Evolutionary conservation across 2,329 filamentous ascomycete genomes (phyloP).

Genomic region (Atkinsonella texensis): DNA sequence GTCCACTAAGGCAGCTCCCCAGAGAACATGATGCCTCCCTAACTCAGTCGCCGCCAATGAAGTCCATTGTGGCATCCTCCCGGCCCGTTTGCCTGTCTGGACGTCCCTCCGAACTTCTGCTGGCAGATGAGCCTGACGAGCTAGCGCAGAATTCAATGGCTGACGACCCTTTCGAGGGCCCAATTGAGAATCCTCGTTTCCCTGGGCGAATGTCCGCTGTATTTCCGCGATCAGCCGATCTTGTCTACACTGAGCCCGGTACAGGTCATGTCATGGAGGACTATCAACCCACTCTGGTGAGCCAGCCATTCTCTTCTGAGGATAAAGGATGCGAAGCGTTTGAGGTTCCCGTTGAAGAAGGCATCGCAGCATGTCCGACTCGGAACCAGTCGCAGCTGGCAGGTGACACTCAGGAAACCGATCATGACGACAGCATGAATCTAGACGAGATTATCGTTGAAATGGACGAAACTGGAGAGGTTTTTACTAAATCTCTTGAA

Average conservation of each 20-base stretch:
- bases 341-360: background rate
- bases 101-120: conserved; percentile 25
- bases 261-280: background rate
- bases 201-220: conserved; percentile 34
- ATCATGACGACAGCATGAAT: background rate
- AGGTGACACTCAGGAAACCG: background rate
- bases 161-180: conserved; percentile 22
- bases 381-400: background rate
- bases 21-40: conserved; percentile 10
- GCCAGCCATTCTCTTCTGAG: background rate
- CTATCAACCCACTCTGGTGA: background rate
- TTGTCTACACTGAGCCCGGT: conserved; percentile 21
- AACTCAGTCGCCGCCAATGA: conserved; percentile 22
- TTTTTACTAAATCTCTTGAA: background rate
- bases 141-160: conserved; percentile 9
- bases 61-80: conserved; percentile 23
- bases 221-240: conserved; percentile 30
- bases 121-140: conserved; percentile 21
- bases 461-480: background rate
- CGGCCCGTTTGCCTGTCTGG: conserved; percentile 14
- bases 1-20: conserved; percentile 19
- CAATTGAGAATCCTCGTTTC: conserved; percentile 26
- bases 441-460: background rate
- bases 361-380: background rate
- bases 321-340: background rate